Percentiles rank a stretch among this genome's conserved stretches.
These are phyloP conservation scores for Seiridium unicorne DNA, from an alignment of 2,329 filamentous ascomycete species.

Conservation along the genomic window DNA sequence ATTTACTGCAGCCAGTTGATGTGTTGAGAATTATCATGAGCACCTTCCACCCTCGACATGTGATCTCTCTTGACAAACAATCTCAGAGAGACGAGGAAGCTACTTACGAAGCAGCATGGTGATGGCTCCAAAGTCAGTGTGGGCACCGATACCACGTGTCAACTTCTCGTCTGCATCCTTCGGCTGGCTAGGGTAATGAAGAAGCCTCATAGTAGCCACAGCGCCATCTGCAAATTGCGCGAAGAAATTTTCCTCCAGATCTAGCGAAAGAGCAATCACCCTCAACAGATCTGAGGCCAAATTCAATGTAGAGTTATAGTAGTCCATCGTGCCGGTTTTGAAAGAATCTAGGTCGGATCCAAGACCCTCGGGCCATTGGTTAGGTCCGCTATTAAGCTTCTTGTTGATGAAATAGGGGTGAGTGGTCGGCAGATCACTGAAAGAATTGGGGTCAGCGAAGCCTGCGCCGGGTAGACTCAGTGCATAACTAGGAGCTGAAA, in stretches of 20 bases:
- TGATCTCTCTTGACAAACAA: no score
- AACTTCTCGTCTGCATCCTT: slow-evolving; percentile 20
- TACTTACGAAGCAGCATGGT: slow-evolving; percentile 18
- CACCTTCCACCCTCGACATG: no score
- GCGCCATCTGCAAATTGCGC: slow-evolving; percentile 19
- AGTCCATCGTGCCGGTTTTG: slow-evolving; percentile 2
- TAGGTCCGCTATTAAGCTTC: slow-evolving; percentile 21
- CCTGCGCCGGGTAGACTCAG: no score
- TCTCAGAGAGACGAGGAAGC: no score
- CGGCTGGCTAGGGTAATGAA: slow-evolving; percentile 7
- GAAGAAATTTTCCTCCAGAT: slow-evolving; percentile 7
- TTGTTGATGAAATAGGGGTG: slow-evolving; percentile 36
- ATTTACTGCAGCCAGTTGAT: no score
- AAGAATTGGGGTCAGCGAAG: no score
- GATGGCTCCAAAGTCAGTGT: slow-evolving; percentile 24
- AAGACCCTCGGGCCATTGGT: slow-evolving; percentile 22
- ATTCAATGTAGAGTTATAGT: not conserved
- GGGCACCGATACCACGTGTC: slow-evolving; percentile 22
- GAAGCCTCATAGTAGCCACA: slow-evolving; percentile 10
- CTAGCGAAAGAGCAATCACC: slow-evolving; percentile 4
- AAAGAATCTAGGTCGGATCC: slow-evolving; percentile 22
- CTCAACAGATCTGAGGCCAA: slow-evolving; percentile 2
- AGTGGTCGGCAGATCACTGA: not conserved
- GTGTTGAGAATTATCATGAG: no score
- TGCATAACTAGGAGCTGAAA: no score